Evolutionary conservation across 2,329 filamentous ascomycete genomes (phyloP).

Genomic region (Fusarium sp.): DNA sequence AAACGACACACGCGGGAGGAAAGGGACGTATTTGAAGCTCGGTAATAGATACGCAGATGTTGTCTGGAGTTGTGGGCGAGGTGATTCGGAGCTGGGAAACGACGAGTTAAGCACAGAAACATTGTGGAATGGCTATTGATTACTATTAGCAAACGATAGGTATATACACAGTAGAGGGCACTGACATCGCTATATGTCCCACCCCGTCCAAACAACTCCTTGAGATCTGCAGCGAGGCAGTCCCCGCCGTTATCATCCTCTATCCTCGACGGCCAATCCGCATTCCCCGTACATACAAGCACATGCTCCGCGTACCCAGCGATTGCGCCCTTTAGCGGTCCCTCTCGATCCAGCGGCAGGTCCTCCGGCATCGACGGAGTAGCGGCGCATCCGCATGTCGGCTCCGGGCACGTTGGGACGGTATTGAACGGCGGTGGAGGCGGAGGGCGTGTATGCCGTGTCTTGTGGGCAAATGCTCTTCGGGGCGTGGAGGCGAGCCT

Average conservation of each 20-base stretch:
- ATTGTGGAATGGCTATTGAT: constrained; percentile 80
- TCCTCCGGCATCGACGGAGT: constrained; percentile 72
- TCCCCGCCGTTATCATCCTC: constrained; percentile 79
- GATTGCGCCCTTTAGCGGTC: constrained; percentile 79
- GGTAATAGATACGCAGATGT: constrained; percentile 82
- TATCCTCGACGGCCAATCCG: constrained; percentile 85
- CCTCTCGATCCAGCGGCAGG: constrained; percentile 78
- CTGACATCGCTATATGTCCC: constrained; percentile 74
- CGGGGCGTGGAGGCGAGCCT: constrained; percentile 13
- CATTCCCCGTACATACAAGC: constrained; percentile 81
- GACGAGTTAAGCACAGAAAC: constrained; percentile 81
- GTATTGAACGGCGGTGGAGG: constrained; percentile 54
- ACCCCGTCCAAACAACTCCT: constrained; percentile 73
- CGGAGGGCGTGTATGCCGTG: constrained; percentile 30
- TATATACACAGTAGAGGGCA: not conserved
- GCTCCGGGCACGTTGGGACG: constrained; percentile 72
- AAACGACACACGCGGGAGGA: constrained; percentile 71
- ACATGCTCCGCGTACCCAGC: constrained; percentile 83
- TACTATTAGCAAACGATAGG: constrained; percentile 55
- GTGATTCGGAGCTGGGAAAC: constrained; percentile 68
- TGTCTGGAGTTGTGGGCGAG: constrained; percentile 58
- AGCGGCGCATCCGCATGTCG: constrained; percentile 79
- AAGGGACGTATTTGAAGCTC: constrained; percentile 82
- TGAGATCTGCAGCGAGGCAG: constrained; percentile 77
- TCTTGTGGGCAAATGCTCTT: constrained; percentile 31